Percentiles rank a stretch among this genome's conserved stretches.
phyloP scores from a whole-genome alignment of 345 rosid species.

The Eucalyptus decipiens region DNA sequence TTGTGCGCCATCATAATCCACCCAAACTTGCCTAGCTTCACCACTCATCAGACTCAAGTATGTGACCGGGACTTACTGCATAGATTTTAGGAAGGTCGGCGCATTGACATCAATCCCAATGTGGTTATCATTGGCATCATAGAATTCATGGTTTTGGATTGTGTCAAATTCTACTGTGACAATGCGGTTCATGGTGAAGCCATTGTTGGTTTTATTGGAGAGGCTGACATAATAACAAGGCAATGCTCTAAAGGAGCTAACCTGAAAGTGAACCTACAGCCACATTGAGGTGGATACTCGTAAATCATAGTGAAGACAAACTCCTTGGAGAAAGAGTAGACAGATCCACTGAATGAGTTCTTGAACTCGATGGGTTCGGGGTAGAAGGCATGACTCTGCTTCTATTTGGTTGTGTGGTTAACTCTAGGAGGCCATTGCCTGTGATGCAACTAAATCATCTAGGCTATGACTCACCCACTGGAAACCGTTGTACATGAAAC shows the following conservation, averaged over 20 bases:
- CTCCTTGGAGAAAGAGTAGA: too few relatives aligned
- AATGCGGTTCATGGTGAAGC: not conserved
- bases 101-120: not conserved
- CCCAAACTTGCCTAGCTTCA: not conserved
- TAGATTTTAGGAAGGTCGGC: not conserved
- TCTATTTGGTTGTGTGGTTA: constrained; percentile 19
- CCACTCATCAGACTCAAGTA: not conserved
- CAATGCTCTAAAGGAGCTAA: not conserved
- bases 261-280: not conserved
- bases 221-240: not conserved
- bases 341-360: not conserved
- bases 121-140: not conserved
- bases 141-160: not conserved
- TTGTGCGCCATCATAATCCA: not conserved
- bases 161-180: not conserved
- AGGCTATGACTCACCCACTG: constrained; percentile 5
- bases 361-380: not conserved
- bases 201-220: not conserved
- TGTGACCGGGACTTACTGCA: not conserved
- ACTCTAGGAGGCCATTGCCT: constrained; percentile 22
- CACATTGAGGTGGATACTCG: not conserved
- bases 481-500: not conserved
- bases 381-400: constrained; percentile 28
- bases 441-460: constrained; percentile 11
- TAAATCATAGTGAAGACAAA: not conserved